These are phyloP conservation scores for Agaricus subrufescens DNA, from an alignment of 768 basidiomycete species.

Conservation along the genomic window DNA sequence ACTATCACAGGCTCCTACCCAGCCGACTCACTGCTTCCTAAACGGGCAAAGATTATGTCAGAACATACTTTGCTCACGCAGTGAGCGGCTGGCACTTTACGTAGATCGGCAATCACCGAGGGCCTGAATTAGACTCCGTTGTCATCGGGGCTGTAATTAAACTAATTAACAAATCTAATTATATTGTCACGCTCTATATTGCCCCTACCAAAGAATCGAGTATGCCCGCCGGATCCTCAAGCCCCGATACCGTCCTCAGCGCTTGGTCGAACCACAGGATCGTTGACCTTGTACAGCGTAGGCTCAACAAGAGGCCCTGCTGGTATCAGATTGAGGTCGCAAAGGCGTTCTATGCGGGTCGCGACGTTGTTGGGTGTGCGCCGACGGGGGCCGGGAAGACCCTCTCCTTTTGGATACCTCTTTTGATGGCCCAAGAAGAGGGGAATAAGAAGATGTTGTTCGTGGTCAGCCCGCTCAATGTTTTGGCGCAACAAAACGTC, in stretches of 20 bases:
- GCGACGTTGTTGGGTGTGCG: slow-evolving; percentile 8
- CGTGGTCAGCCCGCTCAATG: slow-evolving; percentile 25
- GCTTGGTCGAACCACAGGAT: not conserved
- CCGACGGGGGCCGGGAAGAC: slow-evolving; percentile 9
- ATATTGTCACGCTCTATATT: no score
- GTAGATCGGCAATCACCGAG: no score
- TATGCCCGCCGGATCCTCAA: no score
- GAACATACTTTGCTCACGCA: no score
- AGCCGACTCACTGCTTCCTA: no score
- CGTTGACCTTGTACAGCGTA: not conserved
- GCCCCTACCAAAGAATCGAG: no score
- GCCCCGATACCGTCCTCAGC: not conserved
- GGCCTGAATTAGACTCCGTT: no score
- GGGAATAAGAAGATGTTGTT: slow-evolving; percentile 13
- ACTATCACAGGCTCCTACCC: no score
- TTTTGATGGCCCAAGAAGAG: slow-evolving; percentile 14
- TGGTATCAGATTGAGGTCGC: slow-evolving; percentile 6
- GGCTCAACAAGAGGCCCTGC: not conserved
- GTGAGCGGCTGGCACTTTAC: no score
- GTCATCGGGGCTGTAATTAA: no score
- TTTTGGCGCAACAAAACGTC: slow-evolving; percentile 25
- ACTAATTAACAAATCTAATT: no score
- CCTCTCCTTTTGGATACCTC: slow-evolving; percentile 14
- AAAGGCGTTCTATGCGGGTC: not conserved
- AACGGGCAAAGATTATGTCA: no score